Evolutionary conservation across 148 eudicot species (phyloP), one percentile per base, ranked within the genome.

Genomic region (Rhododendron griersonianum): DNA sequence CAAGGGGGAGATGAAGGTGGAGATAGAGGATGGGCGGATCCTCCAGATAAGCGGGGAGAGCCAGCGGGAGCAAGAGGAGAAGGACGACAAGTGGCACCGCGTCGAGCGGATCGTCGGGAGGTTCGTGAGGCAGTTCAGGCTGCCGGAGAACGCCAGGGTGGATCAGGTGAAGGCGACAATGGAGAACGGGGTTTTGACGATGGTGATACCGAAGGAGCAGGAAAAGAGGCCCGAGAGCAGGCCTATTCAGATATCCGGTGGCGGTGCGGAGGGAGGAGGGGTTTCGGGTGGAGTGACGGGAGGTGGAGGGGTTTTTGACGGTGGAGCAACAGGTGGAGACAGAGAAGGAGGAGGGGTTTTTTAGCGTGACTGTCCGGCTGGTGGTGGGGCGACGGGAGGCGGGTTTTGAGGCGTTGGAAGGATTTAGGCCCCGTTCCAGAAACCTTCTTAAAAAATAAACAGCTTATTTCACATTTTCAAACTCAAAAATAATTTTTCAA

Each of bases 11-110:
- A 69, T 81, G 83, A 81, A 33, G 83, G 69, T 55, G 44, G 83
- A 81, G 45, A 33, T 81, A 10, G 83, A 55, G 15, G 83, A 55
- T 10, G 69, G 83, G 3, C 1, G 69, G 45, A 45, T 81, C 21
- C 67, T 55, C 5, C 83, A 55, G 69, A 81, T 81, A 15, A 81
- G 83, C 67, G 83, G 83, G 0, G 83, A 81, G 47, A 81, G 25
- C 15, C 55, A 28, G 28, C 59, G 33, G 11, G 83, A 81, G 69
- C 65, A 55, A 45, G 83, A 81, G 83, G 83, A 81, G 83, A 19
- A 81, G 83, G 33, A 53, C 45, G 83, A 81, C 45, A 81, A 81
- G 45, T 81, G 83, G 83, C 83, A 81, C 83, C 65, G 83, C n/a
- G 67, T 81, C 11, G 83, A 81, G 67, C 67, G 83, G 45, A 55